phyloP scores from a whole-genome alignment of 371 early-diverging fungal species.

The Lichtheimia ornata region DNA sequence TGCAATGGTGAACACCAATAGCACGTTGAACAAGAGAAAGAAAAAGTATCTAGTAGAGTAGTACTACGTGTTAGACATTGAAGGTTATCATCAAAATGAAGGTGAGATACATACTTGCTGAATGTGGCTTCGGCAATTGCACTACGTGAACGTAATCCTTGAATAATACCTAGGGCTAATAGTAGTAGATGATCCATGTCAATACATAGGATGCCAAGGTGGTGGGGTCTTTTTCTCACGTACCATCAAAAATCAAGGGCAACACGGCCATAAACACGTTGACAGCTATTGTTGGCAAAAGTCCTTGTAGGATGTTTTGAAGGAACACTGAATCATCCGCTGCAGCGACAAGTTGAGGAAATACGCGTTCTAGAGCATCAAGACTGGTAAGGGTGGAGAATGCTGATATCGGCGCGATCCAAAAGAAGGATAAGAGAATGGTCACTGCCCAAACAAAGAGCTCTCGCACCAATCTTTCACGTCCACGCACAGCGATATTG shows the following conservation, averaged over 20 bases:
- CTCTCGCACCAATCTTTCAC: constrained; percentile 42
- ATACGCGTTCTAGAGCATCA: constrained; percentile 28
- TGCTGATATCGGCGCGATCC: constrained; percentile 48
- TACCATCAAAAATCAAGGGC: constrained; percentile 62
- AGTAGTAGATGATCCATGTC: not conserved
- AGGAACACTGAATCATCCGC: constrained; percentile 27
- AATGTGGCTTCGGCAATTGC: constrained; percentile 46
- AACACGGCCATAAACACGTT: constrained; percentile 56
- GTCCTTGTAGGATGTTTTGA: constrained; percentile 45
- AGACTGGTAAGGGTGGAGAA: constrained; percentile 53
- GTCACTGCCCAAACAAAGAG: constrained; percentile 46
- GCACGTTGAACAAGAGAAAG: constrained; percentile 86
- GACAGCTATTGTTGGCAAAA: constrained; percentile 56
- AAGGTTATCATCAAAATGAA: too few species aligned
- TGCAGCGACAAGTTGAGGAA: constrained; percentile 18
- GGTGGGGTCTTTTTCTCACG: too few species aligned
- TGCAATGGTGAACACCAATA: constrained; percentile 83
- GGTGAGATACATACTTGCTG: constrained; percentile 35
- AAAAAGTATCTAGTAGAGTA: constrained; percentile 71
- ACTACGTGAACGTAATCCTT: constrained; percentile 46
- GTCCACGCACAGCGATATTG: constrained; percentile 56
- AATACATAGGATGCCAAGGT: too few species aligned
- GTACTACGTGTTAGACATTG: not conserved
- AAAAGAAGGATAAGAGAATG: constrained; percentile 36
- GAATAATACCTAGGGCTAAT: constrained; percentile 40